A percentile compares a stretch with the other conserved stretches of the same genome.
Evolutionary conservation across 2,329 filamentous ascomycete genomes (phyloP).

Genomic region (Talaromyces sp.): DNA sequence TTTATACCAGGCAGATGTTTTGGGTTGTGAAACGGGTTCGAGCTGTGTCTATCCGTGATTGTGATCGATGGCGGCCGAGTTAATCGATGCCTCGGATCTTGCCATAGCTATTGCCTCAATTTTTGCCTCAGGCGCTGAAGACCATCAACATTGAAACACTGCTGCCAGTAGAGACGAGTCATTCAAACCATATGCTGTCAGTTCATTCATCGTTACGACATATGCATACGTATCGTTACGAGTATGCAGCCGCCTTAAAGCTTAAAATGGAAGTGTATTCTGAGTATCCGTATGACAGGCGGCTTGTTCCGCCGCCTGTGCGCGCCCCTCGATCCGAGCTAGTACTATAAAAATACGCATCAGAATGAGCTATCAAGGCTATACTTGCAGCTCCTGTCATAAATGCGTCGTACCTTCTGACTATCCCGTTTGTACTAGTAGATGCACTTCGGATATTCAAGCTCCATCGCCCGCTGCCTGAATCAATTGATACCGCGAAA

Average conservation of each 20-base stretch:
- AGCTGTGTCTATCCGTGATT: not conserved
- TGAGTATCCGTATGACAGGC: not conserved
- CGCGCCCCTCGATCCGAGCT: not conserved
- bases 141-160: not conserved
- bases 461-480: not conserved
- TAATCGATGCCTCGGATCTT: not conserved
- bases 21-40: not conserved
- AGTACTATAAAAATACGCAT: not conserved
- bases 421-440: not conserved
- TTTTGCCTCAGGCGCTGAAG: not conserved
- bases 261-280: not conserved
- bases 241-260: not conserved
- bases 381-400: not conserved
- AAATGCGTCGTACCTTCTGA: not conserved
- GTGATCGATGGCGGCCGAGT: not conserved
- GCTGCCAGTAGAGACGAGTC: not conserved
- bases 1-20: not conserved
- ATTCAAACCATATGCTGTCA: too few relatives aligned
- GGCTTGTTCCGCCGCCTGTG: conserved; percentile 1
- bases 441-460: not conserved
- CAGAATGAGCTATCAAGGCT: not conserved
- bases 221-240: not conserved
- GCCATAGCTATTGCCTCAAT: too few relatives aligned
- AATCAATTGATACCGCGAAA: not conserved
- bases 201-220: not conserved